Percentiles rank a stretch among this genome's conserved stretches.
Evolutionary conservation across 805 yeast genomes (phyloP).

Genomic region (Myxozyma sirexii): DNA sequence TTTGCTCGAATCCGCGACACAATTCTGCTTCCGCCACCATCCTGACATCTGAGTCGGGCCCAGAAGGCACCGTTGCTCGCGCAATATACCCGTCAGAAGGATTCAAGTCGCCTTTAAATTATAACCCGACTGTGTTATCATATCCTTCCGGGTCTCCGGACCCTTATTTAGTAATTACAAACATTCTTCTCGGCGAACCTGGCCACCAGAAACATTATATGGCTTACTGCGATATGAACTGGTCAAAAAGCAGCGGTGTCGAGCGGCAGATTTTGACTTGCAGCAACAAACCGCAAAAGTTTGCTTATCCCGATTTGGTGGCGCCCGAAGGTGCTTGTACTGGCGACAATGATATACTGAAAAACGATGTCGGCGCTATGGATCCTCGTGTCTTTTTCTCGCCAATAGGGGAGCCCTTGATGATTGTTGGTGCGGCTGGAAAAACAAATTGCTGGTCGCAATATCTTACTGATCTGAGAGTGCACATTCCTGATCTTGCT

Average conservation of each 20-base stretch:
- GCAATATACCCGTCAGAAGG: not conserved
- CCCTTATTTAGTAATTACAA: slow-evolving; percentile 19
- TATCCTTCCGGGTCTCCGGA: slow-evolving; percentile 13
- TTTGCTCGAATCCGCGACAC: slow-evolving; percentile 8
- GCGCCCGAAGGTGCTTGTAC: slow-evolving; percentile 17
- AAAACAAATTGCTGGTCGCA: slow-evolving; percentile 16
- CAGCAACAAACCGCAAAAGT: not conserved
- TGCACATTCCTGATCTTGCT: slow-evolving; percentile 19
- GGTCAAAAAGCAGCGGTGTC: slow-evolving; percentile 7
- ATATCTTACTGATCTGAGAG: slow-evolving; percentile 24
- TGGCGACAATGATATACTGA: not conserved
- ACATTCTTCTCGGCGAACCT: not conserved
- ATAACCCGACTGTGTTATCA: slow-evolving; percentile 24
- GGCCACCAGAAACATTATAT: slow-evolving; percentile 5
- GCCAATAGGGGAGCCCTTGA: slow-evolving; percentile 30
- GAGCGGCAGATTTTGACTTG: slow-evolving; percentile 17
- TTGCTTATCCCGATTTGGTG: slow-evolving; percentile 8
- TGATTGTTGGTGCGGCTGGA: slow-evolving; percentile 21
- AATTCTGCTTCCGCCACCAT: not conserved
- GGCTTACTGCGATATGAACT: slow-evolving; percentile 22
- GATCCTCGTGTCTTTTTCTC: slow-evolving; percentile 28
- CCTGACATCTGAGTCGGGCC: slow-evolving; percentile 9
- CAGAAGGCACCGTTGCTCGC: slow-evolving; percentile 20
- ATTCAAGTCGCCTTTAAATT: slow-evolving; percentile 3
- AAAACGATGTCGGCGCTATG: slow-evolving; percentile 8